Conservation (phyloP, 2,329 filamentous ascomycete species). For the Fusarium fracticaudum region DNA sequence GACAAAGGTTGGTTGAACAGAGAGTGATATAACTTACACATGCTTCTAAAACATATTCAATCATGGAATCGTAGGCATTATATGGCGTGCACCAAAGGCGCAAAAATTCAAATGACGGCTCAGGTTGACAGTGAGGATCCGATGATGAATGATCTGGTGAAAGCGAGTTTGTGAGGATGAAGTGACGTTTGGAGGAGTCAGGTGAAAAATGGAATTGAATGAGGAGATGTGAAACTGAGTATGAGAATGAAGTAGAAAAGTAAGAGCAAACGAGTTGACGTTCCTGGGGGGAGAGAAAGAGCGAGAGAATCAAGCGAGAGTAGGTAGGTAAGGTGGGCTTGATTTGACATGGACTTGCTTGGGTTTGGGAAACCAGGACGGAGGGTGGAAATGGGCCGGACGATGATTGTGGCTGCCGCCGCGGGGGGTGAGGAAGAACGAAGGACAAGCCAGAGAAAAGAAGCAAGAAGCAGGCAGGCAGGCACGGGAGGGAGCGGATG, state of each 20-base stretch:
- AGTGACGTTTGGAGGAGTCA: conserved; percentile 28
- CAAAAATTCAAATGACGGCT: conserved; percentile 36
- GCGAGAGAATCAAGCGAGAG: conserved; percentile 39
- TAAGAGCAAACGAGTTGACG: conserved; percentile 28
- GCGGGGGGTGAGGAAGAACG: conserved; percentile 2
- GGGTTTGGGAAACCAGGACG: conserved; percentile 12
- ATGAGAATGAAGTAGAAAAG: conserved; percentile 31
- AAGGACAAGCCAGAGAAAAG: conserved; percentile 7
- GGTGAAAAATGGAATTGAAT: not conserved
- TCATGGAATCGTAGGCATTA: conserved; percentile 47
- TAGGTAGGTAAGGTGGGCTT: conserved; percentile 18
- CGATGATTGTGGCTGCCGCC: conserved; percentile 25
- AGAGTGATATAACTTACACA: conserved; percentile 50
- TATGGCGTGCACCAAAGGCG: conserved; percentile 46
- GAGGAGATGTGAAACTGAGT: not conserved
- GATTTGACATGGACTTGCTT: not conserved
- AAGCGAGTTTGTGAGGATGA: conserved; percentile 12
- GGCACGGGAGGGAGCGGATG: conserved; percentile 7
- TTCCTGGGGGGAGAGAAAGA: conserved; percentile 29
- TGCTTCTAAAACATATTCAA: conserved; percentile 54
- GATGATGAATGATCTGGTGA: not conserved
- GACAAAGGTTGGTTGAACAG: not conserved
- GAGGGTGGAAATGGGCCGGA: conserved; percentile 30
- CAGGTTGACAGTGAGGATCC: conserved; percentile 23
- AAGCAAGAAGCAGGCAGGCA: not conserved